These are phyloP conservation scores for Hydnum rufescens DNA, from an alignment of 768 basidiomycete genomes.

Conservation along the genomic window DNA sequence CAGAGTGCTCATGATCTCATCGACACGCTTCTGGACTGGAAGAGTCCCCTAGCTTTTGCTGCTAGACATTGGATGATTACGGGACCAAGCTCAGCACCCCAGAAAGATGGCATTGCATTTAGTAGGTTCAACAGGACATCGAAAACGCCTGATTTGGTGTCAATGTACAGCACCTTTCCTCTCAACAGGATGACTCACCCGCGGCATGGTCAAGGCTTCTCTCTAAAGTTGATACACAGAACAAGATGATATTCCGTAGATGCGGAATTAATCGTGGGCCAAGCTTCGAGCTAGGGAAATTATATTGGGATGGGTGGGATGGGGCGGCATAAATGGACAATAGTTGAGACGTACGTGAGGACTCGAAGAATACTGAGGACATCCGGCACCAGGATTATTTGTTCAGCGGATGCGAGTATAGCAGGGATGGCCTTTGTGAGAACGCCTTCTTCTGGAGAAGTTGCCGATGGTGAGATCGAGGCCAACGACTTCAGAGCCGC, in stretches of 20 bases:
- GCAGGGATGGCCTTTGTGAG: neutral
- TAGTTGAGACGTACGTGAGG: no score
- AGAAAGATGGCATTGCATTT: slow-evolving; percentile 63
- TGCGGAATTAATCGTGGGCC: slow-evolving; percentile 79
- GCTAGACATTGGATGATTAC: slow-evolving; percentile 19
- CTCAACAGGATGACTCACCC: neutral
- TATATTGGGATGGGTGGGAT: no score
- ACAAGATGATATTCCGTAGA: slow-evolving; percentile 49
- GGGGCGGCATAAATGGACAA: no score
- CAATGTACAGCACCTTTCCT: neutral
- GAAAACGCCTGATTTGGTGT: slow-evolving; percentile 21
- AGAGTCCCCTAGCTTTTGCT: neutral
- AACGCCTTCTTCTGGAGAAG: slow-evolving; percentile 39
- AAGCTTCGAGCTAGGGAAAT: slow-evolving; percentile 36
- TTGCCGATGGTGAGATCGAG: slow-evolving; percentile 22
- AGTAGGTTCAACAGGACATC: slow-evolving; percentile 49
- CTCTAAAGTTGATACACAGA: slow-evolving; percentile 24
- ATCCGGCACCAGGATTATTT: no score
- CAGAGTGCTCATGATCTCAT: slow-evolving; percentile 8
- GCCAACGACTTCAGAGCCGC: neutral
- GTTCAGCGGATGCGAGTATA: no score
- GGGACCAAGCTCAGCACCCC: slow-evolving; percentile 40
- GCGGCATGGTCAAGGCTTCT: slow-evolving; percentile 3
- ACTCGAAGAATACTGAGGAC: no score
- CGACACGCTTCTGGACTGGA: neutral